Evolutionary conservation across 2,329 filamentous ascomycete genomes (phyloP).

Genomic region (Verticillium klebahnii): DNA sequence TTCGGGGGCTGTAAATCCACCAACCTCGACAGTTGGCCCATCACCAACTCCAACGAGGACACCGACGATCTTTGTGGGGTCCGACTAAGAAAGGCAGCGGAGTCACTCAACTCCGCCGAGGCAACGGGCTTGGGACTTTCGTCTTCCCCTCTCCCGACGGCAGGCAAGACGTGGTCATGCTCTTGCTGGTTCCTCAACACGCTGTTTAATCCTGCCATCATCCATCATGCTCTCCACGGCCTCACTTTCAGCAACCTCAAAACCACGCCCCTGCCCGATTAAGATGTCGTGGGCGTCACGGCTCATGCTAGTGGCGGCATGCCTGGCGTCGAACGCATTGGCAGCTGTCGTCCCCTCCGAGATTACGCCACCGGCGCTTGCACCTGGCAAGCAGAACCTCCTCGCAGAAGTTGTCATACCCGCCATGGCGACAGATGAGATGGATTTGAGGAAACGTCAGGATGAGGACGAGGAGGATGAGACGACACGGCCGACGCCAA

Average conservation of each 20-base stretch:
- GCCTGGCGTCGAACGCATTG: background rate
- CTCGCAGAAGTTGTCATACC: background rate
- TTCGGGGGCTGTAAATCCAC: background rate
- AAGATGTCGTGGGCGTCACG: background rate
- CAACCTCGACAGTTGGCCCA: background rate
- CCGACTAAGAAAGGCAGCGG: background rate
- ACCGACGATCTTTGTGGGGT: background rate
- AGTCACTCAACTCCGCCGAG: background rate
- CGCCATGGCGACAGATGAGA: background rate
- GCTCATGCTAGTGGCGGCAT: background rate
- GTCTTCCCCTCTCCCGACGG: background rate
- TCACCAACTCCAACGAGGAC: background rate
- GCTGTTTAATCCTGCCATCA: background rate
- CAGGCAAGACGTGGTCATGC: background rate
- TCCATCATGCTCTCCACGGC: background rate
- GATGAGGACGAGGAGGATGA: slow-evolving; percentile 15
- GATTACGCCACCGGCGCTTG: background rate
- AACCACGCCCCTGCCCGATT: background rate
- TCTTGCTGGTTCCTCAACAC: background rate
- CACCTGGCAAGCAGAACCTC: background rate
- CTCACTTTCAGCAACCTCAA: background rate
- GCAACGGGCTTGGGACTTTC: background rate
- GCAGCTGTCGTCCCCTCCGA: background rate
- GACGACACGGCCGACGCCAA: slow-evolving; percentile 1
- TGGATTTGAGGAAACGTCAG: slow-evolving; percentile 19